Evolutionary conservation across 352 stramenopile genomes (phyloP).

Genomic region (Pythium coloratum): DNA sequence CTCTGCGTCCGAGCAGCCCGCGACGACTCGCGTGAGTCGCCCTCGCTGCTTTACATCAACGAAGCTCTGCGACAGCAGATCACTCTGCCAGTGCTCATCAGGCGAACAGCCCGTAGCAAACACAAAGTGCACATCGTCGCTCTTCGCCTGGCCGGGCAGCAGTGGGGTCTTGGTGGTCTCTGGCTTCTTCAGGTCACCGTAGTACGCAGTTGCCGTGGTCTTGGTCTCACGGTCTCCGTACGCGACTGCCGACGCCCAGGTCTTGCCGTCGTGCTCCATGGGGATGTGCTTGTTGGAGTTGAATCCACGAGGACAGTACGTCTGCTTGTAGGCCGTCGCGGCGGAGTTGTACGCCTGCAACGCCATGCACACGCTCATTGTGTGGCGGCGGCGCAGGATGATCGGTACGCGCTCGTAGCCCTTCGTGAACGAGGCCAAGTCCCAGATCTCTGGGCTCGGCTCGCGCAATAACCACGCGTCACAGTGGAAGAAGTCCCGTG

Average conservation of each 20-base stretch:
- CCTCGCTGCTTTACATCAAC: slow-evolving; percentile 55
- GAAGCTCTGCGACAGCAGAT: slow-evolving; percentile 70
- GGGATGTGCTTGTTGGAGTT: slow-evolving; percentile 70
- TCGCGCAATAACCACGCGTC: slow-evolving; percentile 73
- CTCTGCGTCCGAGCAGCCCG: slow-evolving; percentile 50
- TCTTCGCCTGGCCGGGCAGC: slow-evolving; percentile 36
- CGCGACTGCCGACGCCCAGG: slow-evolving; percentile 51
- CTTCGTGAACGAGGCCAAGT: slow-evolving; percentile 69
- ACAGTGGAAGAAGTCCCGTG: slow-evolving; percentile 66
- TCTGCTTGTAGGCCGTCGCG: slow-evolving; percentile 48
- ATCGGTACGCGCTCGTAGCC: slow-evolving; percentile 78
- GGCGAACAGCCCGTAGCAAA: slow-evolving; percentile 67
- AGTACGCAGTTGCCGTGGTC: slow-evolving; percentile 16
- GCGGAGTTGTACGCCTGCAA: slow-evolving; percentile 75
- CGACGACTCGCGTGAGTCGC: slow-evolving; percentile 67
- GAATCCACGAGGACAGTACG: slow-evolving; percentile 58
- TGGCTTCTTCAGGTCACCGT: slow-evolving; percentile 8
- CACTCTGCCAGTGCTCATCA: slow-evolving; percentile 72
- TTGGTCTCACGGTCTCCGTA: slow-evolving; percentile 31
- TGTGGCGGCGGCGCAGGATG: slow-evolving; percentile 75
- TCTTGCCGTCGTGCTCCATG: slow-evolving; percentile 49
- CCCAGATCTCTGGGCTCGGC: slow-evolving; percentile 56
- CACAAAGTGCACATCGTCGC: slow-evolving; percentile 76
- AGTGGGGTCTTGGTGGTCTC: neutral
- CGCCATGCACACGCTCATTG: slow-evolving; percentile 69